Base-by-base conservation (phyloP, 1,284 basidiomycete species). In the Ustilago vetiveriae region DNA sequence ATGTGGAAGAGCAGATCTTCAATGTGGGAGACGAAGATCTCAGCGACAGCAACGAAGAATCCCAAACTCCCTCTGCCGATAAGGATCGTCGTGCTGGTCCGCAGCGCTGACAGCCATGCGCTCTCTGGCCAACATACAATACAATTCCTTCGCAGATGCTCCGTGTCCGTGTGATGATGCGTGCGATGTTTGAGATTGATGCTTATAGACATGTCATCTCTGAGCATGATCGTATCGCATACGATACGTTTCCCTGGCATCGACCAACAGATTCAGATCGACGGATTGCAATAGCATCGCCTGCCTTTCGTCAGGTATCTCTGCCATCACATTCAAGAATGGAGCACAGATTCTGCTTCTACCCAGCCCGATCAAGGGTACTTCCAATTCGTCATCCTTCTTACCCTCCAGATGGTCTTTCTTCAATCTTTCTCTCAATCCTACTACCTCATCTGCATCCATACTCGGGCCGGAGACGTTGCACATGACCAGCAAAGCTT, bases 11-110 rank as follows among this genome's bases (percentile, higher is more conserved):
- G 54, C 78, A 81, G 24, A 84, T 86, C 36, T 86, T 86, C 74
- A 83, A 84, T 41, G 74, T 86, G 4, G 85, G 84, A 0, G 85
- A 85, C 22, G 85, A 85, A 11, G 68, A 67, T 13, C 39, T 69
- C 6, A 67, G 63, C 22, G 69, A 69, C 33, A 51, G 45, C 45
- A 30, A 41, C 11, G 24, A 48, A 27, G 47, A 56, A 8, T 30
- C 30, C 16, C 36, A 39, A 7, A 3, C 33, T 16, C 40, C 39
- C 19, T 6, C 11, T 35, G 32, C 19, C 7, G 36, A 19, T 22
- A 41, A 39, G 23, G 22, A n/a, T 19, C 32, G 26, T 36, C 42
- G 41, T 17, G 38, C 14, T 19, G 59, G 59, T n/a, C 42, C 52
- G 14, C 41, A 50, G 24, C 59, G 51, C 16, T 62, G 38, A 36